Evolutionary conservation across 2,329 filamentous ascomycete genomes (phyloP), one percentile per base, ranked within the genome.

Genomic region (Penicillium sp.): DNA sequence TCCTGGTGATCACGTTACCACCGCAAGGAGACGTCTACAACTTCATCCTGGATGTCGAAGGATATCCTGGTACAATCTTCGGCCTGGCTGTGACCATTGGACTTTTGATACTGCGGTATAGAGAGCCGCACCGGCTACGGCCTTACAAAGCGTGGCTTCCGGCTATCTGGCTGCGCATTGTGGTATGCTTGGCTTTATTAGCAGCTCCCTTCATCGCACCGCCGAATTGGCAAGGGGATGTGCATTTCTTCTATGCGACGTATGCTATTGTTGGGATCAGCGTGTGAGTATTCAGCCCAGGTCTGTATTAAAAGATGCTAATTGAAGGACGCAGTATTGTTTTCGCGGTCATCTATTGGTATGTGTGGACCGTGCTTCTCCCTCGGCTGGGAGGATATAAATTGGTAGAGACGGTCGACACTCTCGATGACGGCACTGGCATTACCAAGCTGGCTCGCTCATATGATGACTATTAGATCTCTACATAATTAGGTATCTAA

Each of bases 31-130:
- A 86, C 42, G 83, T 87, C 0, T 90, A 89, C 68, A 85, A 82
- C 9, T 88, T 90, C 61, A 89, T 90, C 25, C 72, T 89, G 0
- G 85, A 90, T 42, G 82, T 89, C 0, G 86, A 89, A 61, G 85
- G 83, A 0, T 89, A 89, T 57, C 81, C 85, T 0, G 82, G 76
- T 0, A 82, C 87, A 51, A 73, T 89, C 13, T 79, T 85, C 49
- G 77, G 77, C 0, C 65, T 88, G 1, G 81, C 82, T 0, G 72
- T 83, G 0, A 80, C 80, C 0, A 57, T 78, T 7, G 86, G 86
- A 0, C 71, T 89, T 0, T 59, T 89, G 0, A 79, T 82, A 68
- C 73, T 90, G 5, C 79, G 87, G 0, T 76, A 74, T 49, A 80
- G 77, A 54, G 75, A 82, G 10, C 84, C 85, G 1, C 78, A 86